These are phyloP conservation scores for Ophiostoma australiae DNA, from an alignment of 2,329 filamentous ascomycete species.

Conservation along the genomic window DNA sequence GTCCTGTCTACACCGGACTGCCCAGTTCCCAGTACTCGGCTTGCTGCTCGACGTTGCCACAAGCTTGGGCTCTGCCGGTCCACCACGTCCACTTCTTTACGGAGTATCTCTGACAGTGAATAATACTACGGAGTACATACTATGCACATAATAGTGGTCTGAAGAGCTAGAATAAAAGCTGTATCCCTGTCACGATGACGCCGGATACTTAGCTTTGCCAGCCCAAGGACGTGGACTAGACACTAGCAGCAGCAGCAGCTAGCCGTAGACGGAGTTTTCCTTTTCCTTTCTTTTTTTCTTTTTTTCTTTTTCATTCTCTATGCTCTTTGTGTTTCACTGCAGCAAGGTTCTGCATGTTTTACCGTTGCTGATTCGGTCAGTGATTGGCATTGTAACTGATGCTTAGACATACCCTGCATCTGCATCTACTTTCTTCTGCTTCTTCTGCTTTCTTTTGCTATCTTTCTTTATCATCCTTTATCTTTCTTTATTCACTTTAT, in stretches of 20 bases:
- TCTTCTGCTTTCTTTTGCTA: not conserved
- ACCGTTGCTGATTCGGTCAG: conserved; percentile 1
- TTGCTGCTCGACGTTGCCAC: not conserved
- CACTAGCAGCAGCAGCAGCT: not conserved
- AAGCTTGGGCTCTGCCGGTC: no score
- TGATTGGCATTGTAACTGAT: not conserved
- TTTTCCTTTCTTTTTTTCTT: not conserved
- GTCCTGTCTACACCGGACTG: no score
- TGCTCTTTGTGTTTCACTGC: not conserved
- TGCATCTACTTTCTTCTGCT: not conserved
- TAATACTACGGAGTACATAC: no score
- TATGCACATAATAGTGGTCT: no score
- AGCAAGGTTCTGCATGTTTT: conserved; percentile 8
- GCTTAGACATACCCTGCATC: not conserved
- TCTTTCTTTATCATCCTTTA: not conserved
- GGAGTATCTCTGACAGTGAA: no score
- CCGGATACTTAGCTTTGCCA: not conserved
- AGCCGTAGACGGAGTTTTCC: not conserved
- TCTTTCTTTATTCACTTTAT: not conserved
- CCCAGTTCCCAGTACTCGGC: not conserved
- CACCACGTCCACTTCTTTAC: not conserved
- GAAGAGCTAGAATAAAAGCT: not conserved
- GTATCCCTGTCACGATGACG: not conserved
- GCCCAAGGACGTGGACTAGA: not conserved
- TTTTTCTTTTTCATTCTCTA: not conserved